phyloP scores from a whole-genome alignment of 2,329 filamentous ascomycete species.

The Cladosporium sphaerospermum region DNA sequence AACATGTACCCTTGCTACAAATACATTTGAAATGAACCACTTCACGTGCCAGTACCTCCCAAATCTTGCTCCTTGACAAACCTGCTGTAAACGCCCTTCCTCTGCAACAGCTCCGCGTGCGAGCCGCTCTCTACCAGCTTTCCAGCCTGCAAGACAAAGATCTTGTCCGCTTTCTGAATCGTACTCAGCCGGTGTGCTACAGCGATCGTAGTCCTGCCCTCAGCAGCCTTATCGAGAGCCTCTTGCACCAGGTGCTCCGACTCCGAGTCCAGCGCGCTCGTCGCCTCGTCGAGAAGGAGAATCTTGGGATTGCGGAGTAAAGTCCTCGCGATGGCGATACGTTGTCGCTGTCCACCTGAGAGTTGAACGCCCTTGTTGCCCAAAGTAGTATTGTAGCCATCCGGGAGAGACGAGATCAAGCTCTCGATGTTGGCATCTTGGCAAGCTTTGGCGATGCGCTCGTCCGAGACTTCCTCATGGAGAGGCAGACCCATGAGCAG shows the following conservation, averaged over 20 bases:
- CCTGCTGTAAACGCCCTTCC: constrained; percentile 33
- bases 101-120: constrained; percentile 32
- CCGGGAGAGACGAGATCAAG: constrained; percentile 20
- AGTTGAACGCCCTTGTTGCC: constrained; percentile 21
- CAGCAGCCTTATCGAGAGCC: constrained; percentile 26
- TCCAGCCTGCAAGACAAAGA: constrained; percentile 36
- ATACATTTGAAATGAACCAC: no score
- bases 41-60: background rate
- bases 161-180: constrained; percentile 35
- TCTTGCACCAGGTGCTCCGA: constrained; percentile 23
- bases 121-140: constrained; percentile 35
- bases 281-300: constrained; percentile 22
- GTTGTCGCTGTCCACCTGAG: constrained; percentile 21
- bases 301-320: constrained; percentile 18
- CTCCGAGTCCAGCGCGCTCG: constrained; percentile 20
- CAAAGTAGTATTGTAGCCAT: constrained; percentile 21
- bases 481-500: constrained; percentile 21
- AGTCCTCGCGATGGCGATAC: constrained; percentile 20
- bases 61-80: constrained; percentile 10
- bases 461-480: constrained; percentile 19
- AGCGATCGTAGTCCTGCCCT: constrained; percentile 35
- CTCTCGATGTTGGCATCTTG: constrained; percentile 17
- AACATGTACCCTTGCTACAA: no score
- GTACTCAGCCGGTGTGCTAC: constrained; percentile 40
- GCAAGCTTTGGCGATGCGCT: constrained; percentile 35